Evolutionary conservation across 1,284 basidiomycete genomes (phyloP), one percentile per base, ranked within the genome.

Genomic region (Rhodotorula sp.): DNA sequence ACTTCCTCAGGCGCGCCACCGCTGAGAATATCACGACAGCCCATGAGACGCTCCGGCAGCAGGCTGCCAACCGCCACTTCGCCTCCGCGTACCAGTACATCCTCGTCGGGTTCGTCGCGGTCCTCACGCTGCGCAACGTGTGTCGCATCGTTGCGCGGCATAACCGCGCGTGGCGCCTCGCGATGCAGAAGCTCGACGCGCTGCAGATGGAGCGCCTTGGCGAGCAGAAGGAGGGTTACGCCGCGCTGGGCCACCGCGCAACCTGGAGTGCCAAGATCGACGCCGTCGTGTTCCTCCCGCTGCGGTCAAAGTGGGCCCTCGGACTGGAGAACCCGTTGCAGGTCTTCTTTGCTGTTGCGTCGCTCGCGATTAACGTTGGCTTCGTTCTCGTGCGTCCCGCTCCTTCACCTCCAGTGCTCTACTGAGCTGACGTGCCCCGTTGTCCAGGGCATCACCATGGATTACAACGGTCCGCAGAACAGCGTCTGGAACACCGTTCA

Each of bases 311-410:
- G 56, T 74, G 72, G 72, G 68, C 64, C 54, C n/a, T 59, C 13
- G 70, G 73, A 0, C 32, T 74, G 25, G 70, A 69, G 59, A 74
- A 71, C 61, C 64, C 67, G 3, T 62, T 74, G 2, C 73, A 74
- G 39, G 58, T 71, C 19, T 65, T 58, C 36, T 37, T 74, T 25
- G 46, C 69, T 29, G 22, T 74, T n/a, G 59, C 64, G 41, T 53
- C 56, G 32, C 37, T 69, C 25, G 73, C 65, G 8, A 39, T 74
- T 41, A 71, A 74, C 58, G 34, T 44, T 12, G 64, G 59, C 19
- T 73, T 71, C 44, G 61, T 67, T 22, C 65, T 71, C 32, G 64
- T 54, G 21, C 53, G 53, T 54, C 44, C 25, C 44, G 13, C 34
- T 63, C 58, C 48, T 55, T 34, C 44, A 2, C 51, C 21, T 10